A percentile compares a stretch with the other conserved stretches of the same genome.
phyloP scores from a whole-genome alignment of 495 filamentous ascomycete species.

The Aspergillus ostianus region DNA sequence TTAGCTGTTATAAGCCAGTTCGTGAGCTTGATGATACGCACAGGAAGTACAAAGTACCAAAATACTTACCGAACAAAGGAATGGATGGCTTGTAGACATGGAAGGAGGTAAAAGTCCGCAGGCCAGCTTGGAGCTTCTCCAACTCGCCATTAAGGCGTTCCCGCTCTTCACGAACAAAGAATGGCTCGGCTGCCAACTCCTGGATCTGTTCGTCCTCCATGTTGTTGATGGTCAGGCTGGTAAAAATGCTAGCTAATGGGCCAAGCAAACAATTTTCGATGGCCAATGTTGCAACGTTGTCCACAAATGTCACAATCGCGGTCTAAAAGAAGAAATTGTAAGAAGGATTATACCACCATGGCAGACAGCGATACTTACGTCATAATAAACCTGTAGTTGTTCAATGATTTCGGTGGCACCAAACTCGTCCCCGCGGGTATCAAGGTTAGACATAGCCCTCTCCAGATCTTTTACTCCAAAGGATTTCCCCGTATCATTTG shows the following conservation, averaged over 20 bases:
- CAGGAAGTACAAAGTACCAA: too few species aligned
- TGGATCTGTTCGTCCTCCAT: conserved; percentile 28
- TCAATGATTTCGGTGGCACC: conserved; percentile 28
- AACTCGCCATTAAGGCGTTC: conserved; percentile 15
- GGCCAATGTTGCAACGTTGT: conserved; percentile 59
- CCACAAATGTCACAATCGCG: conserved; percentile 59
- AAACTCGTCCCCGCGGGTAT: conserved; percentile 15
- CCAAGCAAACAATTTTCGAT: conserved; percentile 57
- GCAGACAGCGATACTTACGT: conserved; percentile 22
- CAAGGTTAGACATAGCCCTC: not conserved
- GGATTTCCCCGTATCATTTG: too few species aligned
- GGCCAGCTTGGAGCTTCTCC: conserved; percentile 18
- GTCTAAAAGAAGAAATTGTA: conserved; percentile 42
- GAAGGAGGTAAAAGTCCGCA: conserved; percentile 6
- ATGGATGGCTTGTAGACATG: too few species aligned
- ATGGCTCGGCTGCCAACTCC: conserved; percentile 22
- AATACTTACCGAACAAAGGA: too few species aligned
- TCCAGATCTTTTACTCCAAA: conserved; percentile 4
- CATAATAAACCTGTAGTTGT: conserved; percentile 37
- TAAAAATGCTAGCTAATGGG: conserved; percentile 28
- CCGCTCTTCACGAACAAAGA: conserved; percentile 6
- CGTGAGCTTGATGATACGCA: too few species aligned
- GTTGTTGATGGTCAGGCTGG: conserved; percentile 26
- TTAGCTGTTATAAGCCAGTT: too few species aligned
- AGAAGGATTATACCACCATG: not conserved